phyloP scores from a whole-genome alignment of 768 basidiomycete species.

The Hypholoma sublateritium region DNA sequence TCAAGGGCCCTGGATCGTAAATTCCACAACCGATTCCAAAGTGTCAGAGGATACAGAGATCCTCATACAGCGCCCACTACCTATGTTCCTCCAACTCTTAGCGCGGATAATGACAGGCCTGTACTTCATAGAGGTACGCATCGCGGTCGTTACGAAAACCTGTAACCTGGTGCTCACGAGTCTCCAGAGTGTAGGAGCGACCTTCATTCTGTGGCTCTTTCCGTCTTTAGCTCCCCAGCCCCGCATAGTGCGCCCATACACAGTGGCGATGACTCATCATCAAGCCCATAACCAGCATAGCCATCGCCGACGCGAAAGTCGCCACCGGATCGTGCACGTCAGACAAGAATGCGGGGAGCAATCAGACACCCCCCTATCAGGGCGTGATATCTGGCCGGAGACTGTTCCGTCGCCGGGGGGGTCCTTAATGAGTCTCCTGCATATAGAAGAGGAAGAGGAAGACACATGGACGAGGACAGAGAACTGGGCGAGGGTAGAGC shows the following conservation, averaged over 20 bases:
- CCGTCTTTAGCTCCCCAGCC: conserved; percentile 22
- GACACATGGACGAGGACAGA: conserved; percentile 2
- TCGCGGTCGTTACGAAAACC: neutral
- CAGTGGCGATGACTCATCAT: conserved; percentile 9
- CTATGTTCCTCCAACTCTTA: conserved; percentile 13
- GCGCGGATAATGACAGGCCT: conserved; percentile 16
- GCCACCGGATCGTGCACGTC: neutral
- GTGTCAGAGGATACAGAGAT: neutral
- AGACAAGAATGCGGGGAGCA: neutral
- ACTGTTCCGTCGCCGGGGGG: neutral
- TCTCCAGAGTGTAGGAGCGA: conserved; percentile 18
- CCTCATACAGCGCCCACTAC: conserved; percentile 5
- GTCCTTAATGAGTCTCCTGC: neutral
- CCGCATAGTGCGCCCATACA: conserved; percentile 17
- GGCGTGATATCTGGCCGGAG: neutral
- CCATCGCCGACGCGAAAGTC: conserved; percentile 3
- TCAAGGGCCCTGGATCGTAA: neutral
- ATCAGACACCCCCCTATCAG: neutral
- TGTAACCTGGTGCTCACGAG: neutral
- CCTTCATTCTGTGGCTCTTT: conserved; percentile 20
- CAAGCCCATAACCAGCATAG: conserved; percentile 8
- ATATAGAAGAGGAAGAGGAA: neutral
- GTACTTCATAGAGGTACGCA: conserved; percentile 18
- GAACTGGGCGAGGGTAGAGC: conserved; percentile 3
- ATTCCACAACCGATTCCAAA: neutral